Percentiles rank a stretch among this genome's conserved stretches.
These are phyloP conservation scores for Viridothelium virens DNA, from an alignment of 495 filamentous ascomycete genomes.

Conservation along the genomic window DNA sequence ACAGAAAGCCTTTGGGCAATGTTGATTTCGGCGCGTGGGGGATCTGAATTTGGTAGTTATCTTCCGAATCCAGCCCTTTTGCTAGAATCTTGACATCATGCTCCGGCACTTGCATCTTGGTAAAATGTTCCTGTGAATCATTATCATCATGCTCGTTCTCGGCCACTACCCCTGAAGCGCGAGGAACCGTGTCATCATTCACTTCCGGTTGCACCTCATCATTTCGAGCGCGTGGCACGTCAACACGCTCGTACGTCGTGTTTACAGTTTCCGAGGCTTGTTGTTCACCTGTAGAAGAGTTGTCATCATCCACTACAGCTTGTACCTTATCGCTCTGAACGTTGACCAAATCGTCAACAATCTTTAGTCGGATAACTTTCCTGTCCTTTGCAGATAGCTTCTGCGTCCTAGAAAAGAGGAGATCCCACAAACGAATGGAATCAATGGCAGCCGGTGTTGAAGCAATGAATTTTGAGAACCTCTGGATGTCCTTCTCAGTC, in stretches of 20 bases:
- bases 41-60: slow-evolving; percentile 10
- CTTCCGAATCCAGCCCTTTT: slow-evolving; percentile 3
- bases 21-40: not conserved
- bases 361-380: slow-evolving; percentile 5
- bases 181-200: not conserved
- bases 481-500: slow-evolving; percentile 5
- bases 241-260: not conserved
- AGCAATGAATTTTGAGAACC: slow-evolving; percentile 7
- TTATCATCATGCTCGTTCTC: slow-evolving; percentile 5
- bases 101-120: slow-evolving; percentile 4
- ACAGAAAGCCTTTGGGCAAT: slow-evolving; percentile 9
- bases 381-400: slow-evolving; percentile 9
- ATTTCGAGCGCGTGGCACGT: not conserved
- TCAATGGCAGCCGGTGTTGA: slow-evolving; percentile 1
- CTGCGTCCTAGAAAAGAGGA: slow-evolving; percentile 4
- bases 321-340: not conserved
- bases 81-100: slow-evolving; percentile 6
- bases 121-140: not conserved
- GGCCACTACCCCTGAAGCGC: not conserved
- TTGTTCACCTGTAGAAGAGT: not conserved
- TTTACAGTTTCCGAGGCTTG: not conserved
- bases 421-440: not conserved
- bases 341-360: slow-evolving; percentile 2
- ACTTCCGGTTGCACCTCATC: slow-evolving; percentile 1
- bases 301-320: not conserved